Base-by-base conservation (phyloP, 768 basidiomycete species). In the Termitomyces sp. region DNA sequence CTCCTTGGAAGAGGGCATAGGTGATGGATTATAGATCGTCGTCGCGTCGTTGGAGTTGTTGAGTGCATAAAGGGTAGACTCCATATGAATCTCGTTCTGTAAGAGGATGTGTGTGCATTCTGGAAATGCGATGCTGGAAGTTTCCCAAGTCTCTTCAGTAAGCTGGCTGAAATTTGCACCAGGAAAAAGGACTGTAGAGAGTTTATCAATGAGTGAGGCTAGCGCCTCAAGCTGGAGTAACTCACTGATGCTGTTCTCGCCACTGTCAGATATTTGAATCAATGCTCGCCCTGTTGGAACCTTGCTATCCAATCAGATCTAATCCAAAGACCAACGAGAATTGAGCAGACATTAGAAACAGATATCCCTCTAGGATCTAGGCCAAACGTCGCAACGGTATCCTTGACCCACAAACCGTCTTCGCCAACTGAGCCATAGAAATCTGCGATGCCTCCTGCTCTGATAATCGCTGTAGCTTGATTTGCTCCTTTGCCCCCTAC, bases 401-500 rank as follows among this genome's bases (percentile, higher is more conserved):
- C 71, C 32, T 72, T 68, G 16, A 83, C 67, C 80, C 82, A 82
- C 5, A 62, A 31, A 5, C 82, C 83, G 60, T 86, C 84, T 29
- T 72, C 64, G 8, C 84, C 85, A 21, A 85, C 71, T 0, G 79
- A 77, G 6, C 81, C 84, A 62, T 78, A 77, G 48, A 85, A 75
- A 50, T 71, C 68, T 14, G 77, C 82, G 5, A 54, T 61, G 1
- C 74, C 82, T 12, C 81, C 81, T 16, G 85, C 83, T 38, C 74
- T 74, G 0, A 78, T 76, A 21, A 85, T 73, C 2, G 84, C 82
- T 6, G 81, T 79, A 6, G 85, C 82, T 66, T 86, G 84, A 65
- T 86, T 86, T 9, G 81, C 84, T 34, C 85, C 85, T 65, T 86
- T 86, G 1, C 84, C 85, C 5, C 85, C 84, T 2, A 79, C 72